These are phyloP conservation scores for Orbilia javanica DNA, from an alignment of 2,329 filamentous ascomycete genomes.

Conservation along the genomic window DNA sequence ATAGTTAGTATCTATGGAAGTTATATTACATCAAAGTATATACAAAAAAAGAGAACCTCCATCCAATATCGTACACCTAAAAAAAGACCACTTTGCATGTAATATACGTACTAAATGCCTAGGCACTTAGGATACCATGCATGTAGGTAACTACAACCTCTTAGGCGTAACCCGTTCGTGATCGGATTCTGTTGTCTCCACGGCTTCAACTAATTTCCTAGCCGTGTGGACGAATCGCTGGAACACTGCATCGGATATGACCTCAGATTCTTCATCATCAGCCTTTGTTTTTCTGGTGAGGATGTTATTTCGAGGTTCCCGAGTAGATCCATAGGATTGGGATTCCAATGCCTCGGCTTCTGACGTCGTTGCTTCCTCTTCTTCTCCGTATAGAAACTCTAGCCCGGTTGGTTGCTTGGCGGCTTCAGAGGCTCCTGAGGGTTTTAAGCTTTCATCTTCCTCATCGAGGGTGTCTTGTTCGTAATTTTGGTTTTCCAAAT, in stretches of 20 bases:
- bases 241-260: conserved; percentile 44
- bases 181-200: conserved; percentile 30
- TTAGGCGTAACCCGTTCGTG: conserved; percentile 17
- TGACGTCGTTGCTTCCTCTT: neutral
- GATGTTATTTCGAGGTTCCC: neutral
- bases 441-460: too few species aligned
- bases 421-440: neutral
- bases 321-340: too few species aligned
- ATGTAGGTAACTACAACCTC: conserved; percentile 30
- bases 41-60: conserved; percentile 11
- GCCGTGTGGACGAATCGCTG: conserved; percentile 39
- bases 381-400: conserved; percentile 26
- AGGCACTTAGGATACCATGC: neutral
- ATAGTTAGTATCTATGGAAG: conserved; percentile 10
- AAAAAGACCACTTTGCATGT: neutral
- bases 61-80: conserved; percentile 31
- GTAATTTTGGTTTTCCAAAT: neutral
- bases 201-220: conserved; percentile 44
- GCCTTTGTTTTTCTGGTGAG: neutral
- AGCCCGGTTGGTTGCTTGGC: neutral
- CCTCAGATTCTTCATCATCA: conserved; percentile 15
- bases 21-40: conserved; percentile 32
- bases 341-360: neutral
- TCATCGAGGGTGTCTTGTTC: neutral
- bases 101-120: neutral